Evolutionary conservation across 202 grass and related monocot species (phyloP).

Genomic region (Musa balbisiana): DNA sequence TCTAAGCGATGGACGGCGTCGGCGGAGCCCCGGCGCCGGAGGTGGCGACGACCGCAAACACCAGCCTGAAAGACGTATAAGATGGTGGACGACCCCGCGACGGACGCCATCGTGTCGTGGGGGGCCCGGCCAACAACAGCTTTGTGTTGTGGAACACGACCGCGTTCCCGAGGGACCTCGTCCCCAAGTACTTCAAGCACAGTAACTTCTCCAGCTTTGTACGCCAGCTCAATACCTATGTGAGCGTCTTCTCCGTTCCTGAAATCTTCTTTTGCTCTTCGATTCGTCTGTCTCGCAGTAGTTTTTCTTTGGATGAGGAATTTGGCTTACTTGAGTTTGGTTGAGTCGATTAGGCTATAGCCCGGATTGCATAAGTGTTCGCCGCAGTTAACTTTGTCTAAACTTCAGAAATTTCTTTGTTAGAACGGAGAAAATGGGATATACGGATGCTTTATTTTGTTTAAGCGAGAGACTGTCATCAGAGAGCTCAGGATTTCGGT

Average conservation of each 20-base stretch:
- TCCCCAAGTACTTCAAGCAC: constrained; percentile 10
- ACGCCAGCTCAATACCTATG: background rate
- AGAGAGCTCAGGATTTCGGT: too few relatives aligned
- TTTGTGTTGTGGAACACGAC: constrained; percentile 6
- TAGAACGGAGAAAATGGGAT: too few relatives aligned
- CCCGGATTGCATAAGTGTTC: too few relatives aligned
- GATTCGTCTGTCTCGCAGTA: background rate
- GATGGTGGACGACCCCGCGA: constrained; percentile 9
- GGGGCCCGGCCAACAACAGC: constrained; percentile 3
- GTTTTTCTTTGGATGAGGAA: too few relatives aligned
- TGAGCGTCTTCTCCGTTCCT: background rate
- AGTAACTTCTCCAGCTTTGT: constrained; percentile 11
- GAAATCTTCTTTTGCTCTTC: background rate
- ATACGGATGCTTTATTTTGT: too few relatives aligned
- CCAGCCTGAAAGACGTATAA: background rate
- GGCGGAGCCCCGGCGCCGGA: background rate
- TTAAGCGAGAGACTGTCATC: too few relatives aligned
- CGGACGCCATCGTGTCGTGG: constrained; percentile 4
- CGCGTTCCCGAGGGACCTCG: background rate
- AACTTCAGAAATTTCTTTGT: too few relatives aligned
- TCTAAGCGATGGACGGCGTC: too few relatives aligned
- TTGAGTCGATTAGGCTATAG: too few relatives aligned
- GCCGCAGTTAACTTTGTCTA: too few relatives aligned
- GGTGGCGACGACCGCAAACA: background rate
- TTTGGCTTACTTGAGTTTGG: too few relatives aligned